Evolutionary conservation across 805 yeast species (phyloP).

Genomic region (Saturnispora ahearnii): DNA sequence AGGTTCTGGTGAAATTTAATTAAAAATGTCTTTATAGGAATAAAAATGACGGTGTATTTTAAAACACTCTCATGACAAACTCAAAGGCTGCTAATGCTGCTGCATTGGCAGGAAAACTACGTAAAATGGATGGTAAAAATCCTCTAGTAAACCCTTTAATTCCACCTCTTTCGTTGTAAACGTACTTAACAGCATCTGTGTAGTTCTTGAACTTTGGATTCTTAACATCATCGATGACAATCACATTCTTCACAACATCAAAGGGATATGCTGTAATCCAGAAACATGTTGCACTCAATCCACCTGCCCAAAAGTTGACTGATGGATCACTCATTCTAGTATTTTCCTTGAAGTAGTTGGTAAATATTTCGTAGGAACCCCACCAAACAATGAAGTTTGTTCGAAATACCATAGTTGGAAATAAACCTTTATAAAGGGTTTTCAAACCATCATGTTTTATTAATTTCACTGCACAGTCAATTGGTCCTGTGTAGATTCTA

Average conservation of each 20-base stretch:
- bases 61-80: slow-evolving; percentile 53
- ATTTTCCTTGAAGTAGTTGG: slow-evolving; percentile 54
- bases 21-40: neutral
- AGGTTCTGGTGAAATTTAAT: neutral
- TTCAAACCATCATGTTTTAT: slow-evolving; percentile 53
- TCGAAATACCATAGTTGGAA: slow-evolving; percentile 82
- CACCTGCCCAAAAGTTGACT: slow-evolving; percentile 88
- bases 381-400: slow-evolving; percentile 87
- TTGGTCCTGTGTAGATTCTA: slow-evolving; percentile 64
- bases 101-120: slow-evolving; percentile 92
- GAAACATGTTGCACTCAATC: slow-evolving; percentile 75
- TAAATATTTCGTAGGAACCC: slow-evolving; percentile 83
- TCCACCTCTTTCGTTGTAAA: slow-evolving; percentile 54
- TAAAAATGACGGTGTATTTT: neutral
- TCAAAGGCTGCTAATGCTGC: slow-evolving; percentile 89
- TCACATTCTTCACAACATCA: slow-evolving; percentile 80
- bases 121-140: slow-evolving; percentile 64
- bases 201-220: slow-evolving; percentile 66
- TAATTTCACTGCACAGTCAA: slow-evolving; percentile 58
- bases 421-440: slow-evolving; percentile 72
- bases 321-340: slow-evolving; percentile 61
- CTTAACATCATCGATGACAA: slow-evolving; percentile 69
- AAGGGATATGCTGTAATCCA: slow-evolving; percentile 88
- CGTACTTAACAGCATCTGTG: slow-evolving; percentile 60
- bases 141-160: slow-evolving; percentile 69